Evolutionary conservation across 2,329 filamentous ascomycete genomes (phyloP), one percentile per base, ranked within the genome.

Genomic region (Penicillium janthinellum): DNA sequence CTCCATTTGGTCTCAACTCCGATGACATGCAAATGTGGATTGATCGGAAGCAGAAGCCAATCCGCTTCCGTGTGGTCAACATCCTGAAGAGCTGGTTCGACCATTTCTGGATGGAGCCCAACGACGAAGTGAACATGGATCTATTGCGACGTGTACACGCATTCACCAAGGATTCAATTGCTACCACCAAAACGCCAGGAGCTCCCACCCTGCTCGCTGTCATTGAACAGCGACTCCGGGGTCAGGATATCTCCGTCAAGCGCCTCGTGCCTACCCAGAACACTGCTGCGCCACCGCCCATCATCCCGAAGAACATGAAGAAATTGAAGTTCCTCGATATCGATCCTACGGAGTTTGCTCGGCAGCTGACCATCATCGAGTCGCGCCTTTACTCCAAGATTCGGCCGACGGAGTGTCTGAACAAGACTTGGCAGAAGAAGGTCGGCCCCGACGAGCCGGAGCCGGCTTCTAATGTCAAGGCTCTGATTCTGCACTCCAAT

Each of bases 371-470:
- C 0, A 95, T 99, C 65, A 96, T 98, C 64, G 95, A 99, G 77
- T 96, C 93, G 2, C 90, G 90, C 62, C 83, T 98, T 0, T 99
- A 98, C 71, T 91, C 90, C 68, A 97, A 96, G 79, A 96, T 99
- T 76, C 94, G 94, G 76, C 90, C 94, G 0, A 95, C 92, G 0
- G 95, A 99, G 76, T 98, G 94, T 75, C 81, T 99, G 62, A 97
- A 96, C 79, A 99, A 99, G 83, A 97, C 93, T 5, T 99, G 95
- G 95, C 92, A 96, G 78, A 98, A 96, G 84, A 97, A 97, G 81
- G 83, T 96, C 59, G 85, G 81, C 8, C 90, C 93, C 37, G 74
- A 75, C 47, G 89, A 89, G 61, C 68, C 73, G 2, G 92, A 96
- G 70, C 91, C 93, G 37, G 93, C 95, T 10, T 87, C 92, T 0